Percentiles rank a stretch among this genome's conserved stretches.
phyloP scores from a whole-genome alignment of 2,329 filamentous ascomycete genomes.

The Cordyceps fumosorosea region DNA sequence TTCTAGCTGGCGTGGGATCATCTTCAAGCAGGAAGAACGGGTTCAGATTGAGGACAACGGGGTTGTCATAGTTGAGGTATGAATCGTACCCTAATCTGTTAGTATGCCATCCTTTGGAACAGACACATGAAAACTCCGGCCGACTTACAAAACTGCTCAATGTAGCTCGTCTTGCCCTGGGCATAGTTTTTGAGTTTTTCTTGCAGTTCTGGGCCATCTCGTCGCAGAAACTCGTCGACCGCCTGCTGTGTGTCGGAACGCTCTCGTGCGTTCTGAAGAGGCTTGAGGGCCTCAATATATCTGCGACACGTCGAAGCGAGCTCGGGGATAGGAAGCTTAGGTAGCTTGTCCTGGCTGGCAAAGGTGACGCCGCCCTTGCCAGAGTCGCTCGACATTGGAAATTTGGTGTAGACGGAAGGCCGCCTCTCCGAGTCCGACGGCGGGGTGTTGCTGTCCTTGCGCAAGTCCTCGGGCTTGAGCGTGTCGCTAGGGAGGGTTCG shows the following conservation, averaged over 20 bases:
- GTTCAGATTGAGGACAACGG: conserved; percentile 93
- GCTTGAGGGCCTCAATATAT: conserved; percentile 73
- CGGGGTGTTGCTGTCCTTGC: neutral
- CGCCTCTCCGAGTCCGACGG: conserved; percentile 8
- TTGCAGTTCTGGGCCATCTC: conserved; percentile 78
- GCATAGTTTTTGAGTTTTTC: conserved; percentile 88
- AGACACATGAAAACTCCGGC: neutral
- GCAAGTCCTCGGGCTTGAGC: conserved; percentile 4
- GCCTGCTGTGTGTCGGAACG: conserved; percentile 76
- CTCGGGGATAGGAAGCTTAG: conserved; percentile 88
- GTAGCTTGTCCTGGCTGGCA: conserved; percentile 78
- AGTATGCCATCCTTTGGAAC: neutral
- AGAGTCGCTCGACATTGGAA: conserved; percentile 48
- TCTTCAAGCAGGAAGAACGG: conserved; percentile 97
- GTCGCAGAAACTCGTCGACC: conserved; percentile 72
- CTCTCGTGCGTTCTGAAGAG: conserved; percentile 74
- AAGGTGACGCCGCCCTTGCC: conserved; percentile 75
- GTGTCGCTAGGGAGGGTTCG: conserved; percentile 17
- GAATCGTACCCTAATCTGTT: conserved; percentile 80
- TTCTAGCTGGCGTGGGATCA: conserved; percentile 90
- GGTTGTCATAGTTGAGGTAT: conserved; percentile 95
- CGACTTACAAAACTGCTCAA: conserved; percentile 92
- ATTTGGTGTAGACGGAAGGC: conserved; percentile 28
- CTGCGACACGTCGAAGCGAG: conserved; percentile 70
- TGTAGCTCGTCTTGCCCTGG: conserved; percentile 86